phyloP scores from a whole-genome alignment of 192 early-diverging fungal species.

The Dissophora globulifera region DNA sequence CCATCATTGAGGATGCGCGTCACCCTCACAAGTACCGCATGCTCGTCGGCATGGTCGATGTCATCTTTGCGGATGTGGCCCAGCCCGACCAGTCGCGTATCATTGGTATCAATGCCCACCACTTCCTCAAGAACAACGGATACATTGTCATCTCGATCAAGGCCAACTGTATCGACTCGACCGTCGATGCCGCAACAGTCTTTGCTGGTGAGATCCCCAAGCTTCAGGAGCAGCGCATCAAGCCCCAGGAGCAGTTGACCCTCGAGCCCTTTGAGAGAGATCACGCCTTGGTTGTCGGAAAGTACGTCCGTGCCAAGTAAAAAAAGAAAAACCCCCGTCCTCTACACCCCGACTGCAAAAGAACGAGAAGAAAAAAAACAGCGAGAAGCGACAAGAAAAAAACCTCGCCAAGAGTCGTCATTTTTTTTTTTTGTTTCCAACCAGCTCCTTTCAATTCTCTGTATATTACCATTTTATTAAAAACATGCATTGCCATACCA shows the following conservation, averaged over 20 bases:
- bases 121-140: slow-evolving; percentile 97
- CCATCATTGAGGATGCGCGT: slow-evolving; percentile 99
- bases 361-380: too few relatives aligned
- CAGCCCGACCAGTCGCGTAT: slow-evolving; percentile 99
- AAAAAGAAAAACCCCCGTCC: too few relatives aligned
- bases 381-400: too few relatives aligned
- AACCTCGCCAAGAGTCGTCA: too few relatives aligned
- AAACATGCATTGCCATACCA: too few relatives aligned
- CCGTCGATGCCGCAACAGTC: slow-evolving; percentile 93
- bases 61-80: slow-evolving; percentile 91
- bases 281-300: slow-evolving; percentile 96
- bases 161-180: slow-evolving; percentile 99
- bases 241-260: slow-evolving; percentile 96
- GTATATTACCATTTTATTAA: too few relatives aligned
- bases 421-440: background rate
- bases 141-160: slow-evolving; percentile 99
- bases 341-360: too few relatives aligned
- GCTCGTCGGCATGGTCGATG: slow-evolving; percentile 64
- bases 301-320: slow-evolving; percentile 75
- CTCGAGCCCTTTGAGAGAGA: slow-evolving; percentile 99
- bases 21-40: slow-evolving; percentile 99
- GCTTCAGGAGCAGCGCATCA: slow-evolving; percentile 84
- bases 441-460: too few relatives aligned
- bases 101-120: slow-evolving; percentile 95
- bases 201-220: slow-evolving; percentile 98